Conservation (phyloP, 2,329 filamentous ascomycete genomes). For the Aspergillus sp. region DNA sequence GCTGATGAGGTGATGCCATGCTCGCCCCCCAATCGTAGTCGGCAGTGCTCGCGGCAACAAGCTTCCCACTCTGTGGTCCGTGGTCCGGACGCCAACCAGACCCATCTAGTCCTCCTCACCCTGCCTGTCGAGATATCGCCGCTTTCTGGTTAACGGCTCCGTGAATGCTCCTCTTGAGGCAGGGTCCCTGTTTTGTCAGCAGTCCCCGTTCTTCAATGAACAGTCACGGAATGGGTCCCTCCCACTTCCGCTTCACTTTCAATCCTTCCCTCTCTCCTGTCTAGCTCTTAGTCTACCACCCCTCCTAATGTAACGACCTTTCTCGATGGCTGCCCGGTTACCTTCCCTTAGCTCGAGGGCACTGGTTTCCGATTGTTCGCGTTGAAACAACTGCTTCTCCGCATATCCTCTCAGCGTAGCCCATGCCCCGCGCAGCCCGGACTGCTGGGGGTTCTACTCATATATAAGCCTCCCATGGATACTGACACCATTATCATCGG, state of each 20-base stretch:
- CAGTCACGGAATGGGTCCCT: conserved; percentile 17
- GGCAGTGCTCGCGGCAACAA: not conserved
- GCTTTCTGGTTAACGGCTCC: not conserved
- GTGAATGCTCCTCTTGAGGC: not conserved
- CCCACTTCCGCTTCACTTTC: conserved; percentile 4
- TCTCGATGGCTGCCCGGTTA: conserved; percentile 25
- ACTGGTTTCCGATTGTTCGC: conserved; percentile 6
- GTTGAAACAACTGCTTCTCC: conserved; percentile 9
- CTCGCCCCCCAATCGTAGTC: conserved; percentile 3
- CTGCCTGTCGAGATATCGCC: conserved; percentile 7
- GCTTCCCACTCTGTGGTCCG: conserved; percentile 7
- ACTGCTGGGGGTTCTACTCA: conserved; percentile 23
- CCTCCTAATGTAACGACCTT: conserved; percentile 11
- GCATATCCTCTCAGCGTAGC: conserved; percentile 22
- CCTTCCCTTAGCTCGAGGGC: conserved; percentile 20
- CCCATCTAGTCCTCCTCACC: conserved; percentile 1
- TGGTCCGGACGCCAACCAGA: conserved; percentile 6
- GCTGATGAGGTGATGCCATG: conserved; percentile 2
- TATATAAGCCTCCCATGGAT: conserved; percentile 32
- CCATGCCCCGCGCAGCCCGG: conserved; percentile 33
- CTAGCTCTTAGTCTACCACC: conserved; percentile 2
- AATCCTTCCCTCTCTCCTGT: conserved; percentile 6
- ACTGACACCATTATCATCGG: conserved; percentile 47
- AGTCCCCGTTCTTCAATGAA: conserved; percentile 9
- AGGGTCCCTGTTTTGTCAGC: conserved; percentile 31